These are phyloP conservation scores for Acanthamoeba culbertsoni DNA, from an alignment of 208 protist species.

Conservation along the genomic window DNA sequence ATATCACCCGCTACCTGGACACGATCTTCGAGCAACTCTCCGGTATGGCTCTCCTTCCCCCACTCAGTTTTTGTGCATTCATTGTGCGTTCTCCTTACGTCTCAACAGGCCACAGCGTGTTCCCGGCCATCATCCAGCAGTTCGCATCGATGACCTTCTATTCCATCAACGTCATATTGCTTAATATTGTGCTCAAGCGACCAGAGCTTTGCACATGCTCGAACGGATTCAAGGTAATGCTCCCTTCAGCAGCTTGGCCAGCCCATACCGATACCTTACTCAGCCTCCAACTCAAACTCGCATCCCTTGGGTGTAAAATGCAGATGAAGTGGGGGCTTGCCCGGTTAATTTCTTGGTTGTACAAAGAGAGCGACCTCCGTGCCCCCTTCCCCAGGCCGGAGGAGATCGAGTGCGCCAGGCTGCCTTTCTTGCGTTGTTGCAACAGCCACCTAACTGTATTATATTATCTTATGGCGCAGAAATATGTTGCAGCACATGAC, in stretches of 20 bases:
- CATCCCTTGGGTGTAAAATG: neutral
- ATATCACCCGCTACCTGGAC: neutral
- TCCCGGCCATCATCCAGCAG: conserved; percentile 12
- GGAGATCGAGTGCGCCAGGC: neutral
- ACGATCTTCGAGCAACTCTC: neutral
- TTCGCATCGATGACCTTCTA: neutral
- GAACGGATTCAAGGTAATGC: conserved; percentile 45
- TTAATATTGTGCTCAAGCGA: conserved; percentile 29
- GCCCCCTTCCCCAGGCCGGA: neutral
- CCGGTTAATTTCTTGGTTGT: neutral
- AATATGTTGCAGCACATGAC: neutral
- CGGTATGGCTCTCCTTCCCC: neutral
- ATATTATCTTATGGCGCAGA: neutral
- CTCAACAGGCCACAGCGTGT: neutral
- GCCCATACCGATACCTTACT: neutral
- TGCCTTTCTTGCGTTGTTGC: neutral
- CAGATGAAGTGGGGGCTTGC: conserved; percentile 49
- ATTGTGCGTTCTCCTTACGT: neutral
- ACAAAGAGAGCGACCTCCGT: neutral
- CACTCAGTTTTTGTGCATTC: neutral
- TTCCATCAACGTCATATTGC: conserved; percentile 17
- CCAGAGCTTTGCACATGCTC: conserved; percentile 52
- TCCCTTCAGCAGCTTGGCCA: neutral
- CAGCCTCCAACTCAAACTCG: neutral
- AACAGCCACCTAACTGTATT: neutral